phyloP scores from a whole-genome alignment of 352 stramenopile genomes.

The Phytophthora pistaciae region DNA sequence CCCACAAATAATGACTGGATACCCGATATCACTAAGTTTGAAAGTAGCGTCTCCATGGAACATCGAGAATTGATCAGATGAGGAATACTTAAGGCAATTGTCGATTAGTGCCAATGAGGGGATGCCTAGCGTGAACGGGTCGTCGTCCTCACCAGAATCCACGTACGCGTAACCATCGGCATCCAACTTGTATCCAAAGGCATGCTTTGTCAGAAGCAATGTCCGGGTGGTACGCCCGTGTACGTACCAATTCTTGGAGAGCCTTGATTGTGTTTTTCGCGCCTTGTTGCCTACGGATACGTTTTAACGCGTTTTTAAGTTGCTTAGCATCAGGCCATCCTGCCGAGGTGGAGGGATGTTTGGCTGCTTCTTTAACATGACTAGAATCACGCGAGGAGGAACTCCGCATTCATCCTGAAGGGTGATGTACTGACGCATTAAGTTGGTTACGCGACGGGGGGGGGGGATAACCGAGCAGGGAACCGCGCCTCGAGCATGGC shows the following conservation, averaged over 20 bases:
- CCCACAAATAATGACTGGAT: too few species aligned
- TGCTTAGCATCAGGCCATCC: neutral
- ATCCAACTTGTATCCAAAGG: neutral
- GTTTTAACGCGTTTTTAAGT: neutral
- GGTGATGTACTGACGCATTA: neutral
- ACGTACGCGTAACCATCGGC: neutral
- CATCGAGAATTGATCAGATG: neutral
- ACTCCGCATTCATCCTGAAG: neutral
- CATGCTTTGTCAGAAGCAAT: neutral
- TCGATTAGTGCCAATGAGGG: neutral
- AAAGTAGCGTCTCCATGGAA: neutral
- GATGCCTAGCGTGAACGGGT: neutral
- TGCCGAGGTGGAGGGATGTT: neutral
- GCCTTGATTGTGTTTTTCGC: neutral
- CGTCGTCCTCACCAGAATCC: neutral
- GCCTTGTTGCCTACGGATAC: neutral
- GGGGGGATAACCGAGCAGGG: neutral
- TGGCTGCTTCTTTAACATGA: neutral
- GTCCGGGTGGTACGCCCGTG: neutral
- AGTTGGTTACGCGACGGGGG: neutral
- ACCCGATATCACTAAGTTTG: too few species aligned
- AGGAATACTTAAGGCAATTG: neutral
- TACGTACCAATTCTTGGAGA: neutral
- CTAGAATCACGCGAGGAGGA: neutral
- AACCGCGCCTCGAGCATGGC: neutral